phyloP scores from a whole-genome alignment of 139 green algal species.

The Auxenochlorella protothecoides region DNA sequence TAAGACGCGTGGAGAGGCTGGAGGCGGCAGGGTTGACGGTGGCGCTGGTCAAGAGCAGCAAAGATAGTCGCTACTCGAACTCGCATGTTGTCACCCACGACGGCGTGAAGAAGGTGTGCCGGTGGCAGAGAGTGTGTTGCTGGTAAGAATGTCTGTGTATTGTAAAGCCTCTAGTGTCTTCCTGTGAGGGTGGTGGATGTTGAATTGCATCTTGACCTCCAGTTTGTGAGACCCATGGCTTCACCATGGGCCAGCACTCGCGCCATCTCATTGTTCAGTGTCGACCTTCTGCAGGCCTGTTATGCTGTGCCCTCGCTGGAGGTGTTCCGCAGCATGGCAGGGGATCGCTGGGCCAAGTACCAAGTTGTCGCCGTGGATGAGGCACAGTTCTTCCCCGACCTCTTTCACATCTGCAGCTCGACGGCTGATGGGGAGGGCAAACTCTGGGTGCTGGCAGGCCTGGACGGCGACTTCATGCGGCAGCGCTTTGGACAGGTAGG shows the following conservation, averaged over 20 bases:
- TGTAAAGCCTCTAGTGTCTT: too few relatives aligned
- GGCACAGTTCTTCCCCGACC: slow-evolving; percentile 71
- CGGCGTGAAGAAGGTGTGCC: slow-evolving; percentile 15
- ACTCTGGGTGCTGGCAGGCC: slow-evolving; percentile 50
- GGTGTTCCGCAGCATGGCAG: slow-evolving; percentile 9
- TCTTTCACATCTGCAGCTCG: slow-evolving; percentile 48
- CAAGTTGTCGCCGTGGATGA: slow-evolving; percentile 69
- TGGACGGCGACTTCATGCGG: slow-evolving; percentile 64
- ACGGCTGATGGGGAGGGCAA: slow-evolving; percentile 57
- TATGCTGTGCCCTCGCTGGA: slow-evolving; percentile 13
- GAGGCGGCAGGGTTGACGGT: slow-evolving; percentile 29
- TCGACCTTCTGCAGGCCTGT: slow-evolving; percentile 14
- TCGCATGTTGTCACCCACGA: slow-evolving; percentile 34
- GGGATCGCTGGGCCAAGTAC: slow-evolving; percentile 4
- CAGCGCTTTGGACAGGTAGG: slow-evolving; percentile 44
- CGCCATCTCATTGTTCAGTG: too few relatives aligned
- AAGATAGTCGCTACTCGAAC: slow-evolving; percentile 49
- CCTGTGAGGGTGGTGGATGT: too few relatives aligned
- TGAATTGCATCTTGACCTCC: too few relatives aligned
- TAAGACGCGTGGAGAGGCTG: slow-evolving; percentile 29
- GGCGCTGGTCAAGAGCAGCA: slow-evolving; percentile 44
- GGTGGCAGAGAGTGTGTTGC: too few relatives aligned
- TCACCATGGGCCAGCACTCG: too few relatives aligned
- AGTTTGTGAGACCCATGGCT: too few relatives aligned
- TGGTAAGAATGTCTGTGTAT: too few relatives aligned